Conservation (phyloP, 2,329 filamentous ascomycete species). For the Colletotrichum godetiae region DNA sequence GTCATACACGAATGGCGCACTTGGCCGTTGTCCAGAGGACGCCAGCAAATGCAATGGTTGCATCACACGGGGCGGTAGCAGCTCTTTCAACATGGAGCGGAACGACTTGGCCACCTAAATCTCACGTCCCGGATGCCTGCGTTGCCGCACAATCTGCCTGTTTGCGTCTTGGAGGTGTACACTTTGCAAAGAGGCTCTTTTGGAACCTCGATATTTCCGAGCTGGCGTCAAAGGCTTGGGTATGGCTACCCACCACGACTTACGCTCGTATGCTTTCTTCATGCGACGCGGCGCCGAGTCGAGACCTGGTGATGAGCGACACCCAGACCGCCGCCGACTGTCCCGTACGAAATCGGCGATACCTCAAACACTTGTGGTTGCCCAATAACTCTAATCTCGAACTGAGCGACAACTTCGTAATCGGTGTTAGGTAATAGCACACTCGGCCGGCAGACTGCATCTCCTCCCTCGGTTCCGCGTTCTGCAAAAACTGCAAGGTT, state of each 20-base stretch:
- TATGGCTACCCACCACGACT: background rate
- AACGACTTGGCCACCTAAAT: background rate
- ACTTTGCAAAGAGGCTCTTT: background rate
- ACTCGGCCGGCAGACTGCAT: constrained; percentile 16
- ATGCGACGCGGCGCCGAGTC: background rate
- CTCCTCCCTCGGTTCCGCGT: constrained; percentile 12
- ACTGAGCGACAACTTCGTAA: constrained; percentile 1
- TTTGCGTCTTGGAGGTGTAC: background rate
- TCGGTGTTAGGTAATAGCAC: constrained; percentile 18
- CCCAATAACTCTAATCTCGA: constrained; percentile 25
- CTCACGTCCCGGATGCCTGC: background rate
- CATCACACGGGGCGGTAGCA: background rate
- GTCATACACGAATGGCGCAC: background rate
- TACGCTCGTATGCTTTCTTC: background rate
- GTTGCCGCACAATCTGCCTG: background rate
- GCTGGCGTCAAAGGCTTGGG: background rate
- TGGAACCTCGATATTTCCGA: background rate
- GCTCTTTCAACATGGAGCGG: background rate
- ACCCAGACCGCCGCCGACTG: constrained; percentile 12
- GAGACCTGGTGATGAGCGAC: background rate
- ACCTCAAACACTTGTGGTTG: background rate
- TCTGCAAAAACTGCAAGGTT: background rate
- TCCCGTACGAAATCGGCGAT: background rate
- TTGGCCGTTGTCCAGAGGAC: background rate
- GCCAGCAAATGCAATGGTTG: background rate